Percentiles rank a stretch among this genome's conserved stretches.
Conservation (phyloP, 2,329 filamentous ascomycete species). For the Exserohilum rostratum region DNA sequence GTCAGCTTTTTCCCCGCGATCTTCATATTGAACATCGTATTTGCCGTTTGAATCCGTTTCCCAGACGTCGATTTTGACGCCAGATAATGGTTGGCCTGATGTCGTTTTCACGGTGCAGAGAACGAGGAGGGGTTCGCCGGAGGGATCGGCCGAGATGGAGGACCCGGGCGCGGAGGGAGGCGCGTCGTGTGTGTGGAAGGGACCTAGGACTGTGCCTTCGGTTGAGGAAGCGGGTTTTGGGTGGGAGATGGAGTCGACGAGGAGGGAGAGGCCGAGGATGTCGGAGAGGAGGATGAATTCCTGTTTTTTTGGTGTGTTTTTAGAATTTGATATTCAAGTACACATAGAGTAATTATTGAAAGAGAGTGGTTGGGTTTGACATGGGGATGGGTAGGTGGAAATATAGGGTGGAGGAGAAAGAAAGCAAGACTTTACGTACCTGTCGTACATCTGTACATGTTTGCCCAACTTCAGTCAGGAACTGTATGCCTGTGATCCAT, state of each 20-base stretch:
- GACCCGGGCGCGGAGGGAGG: constrained; percentile 62
- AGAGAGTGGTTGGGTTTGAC: too few relatives aligned
- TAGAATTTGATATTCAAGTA: too few relatives aligned
- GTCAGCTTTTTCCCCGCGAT: constrained; percentile 65
- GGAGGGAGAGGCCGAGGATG: constrained; percentile 76
- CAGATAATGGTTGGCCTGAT: constrained; percentile 64
- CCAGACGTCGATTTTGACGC: constrained; percentile 81
- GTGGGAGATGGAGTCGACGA: constrained; percentile 84
- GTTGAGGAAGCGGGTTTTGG: constrained; percentile 74
- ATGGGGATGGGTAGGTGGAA: neutral
- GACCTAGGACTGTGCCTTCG: constrained; percentile 80
- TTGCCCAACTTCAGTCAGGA: constrained; percentile 74
- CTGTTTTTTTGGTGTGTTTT: too few relatives aligned
- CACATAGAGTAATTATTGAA: too few relatives aligned
- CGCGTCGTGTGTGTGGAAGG: constrained; percentile 83
- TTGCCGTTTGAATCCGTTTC: constrained; percentile 81
- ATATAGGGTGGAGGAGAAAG: too few relatives aligned
- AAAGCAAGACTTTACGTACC: constrained; percentile 47
- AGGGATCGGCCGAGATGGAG: constrained; percentile 70
- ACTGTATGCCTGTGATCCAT: constrained; percentile 76
- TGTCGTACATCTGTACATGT: constrained; percentile 76
- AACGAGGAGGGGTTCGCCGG: constrained; percentile 73
- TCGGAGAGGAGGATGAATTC: constrained; percentile 86
- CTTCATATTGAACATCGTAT: constrained; percentile 80
- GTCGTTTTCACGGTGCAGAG: constrained; percentile 75